Evolutionary conservation across 345 rosid genomes (phyloP), one percentile per base, ranked within the genome.

Genomic region (Capsella bursapastoris): DNA sequence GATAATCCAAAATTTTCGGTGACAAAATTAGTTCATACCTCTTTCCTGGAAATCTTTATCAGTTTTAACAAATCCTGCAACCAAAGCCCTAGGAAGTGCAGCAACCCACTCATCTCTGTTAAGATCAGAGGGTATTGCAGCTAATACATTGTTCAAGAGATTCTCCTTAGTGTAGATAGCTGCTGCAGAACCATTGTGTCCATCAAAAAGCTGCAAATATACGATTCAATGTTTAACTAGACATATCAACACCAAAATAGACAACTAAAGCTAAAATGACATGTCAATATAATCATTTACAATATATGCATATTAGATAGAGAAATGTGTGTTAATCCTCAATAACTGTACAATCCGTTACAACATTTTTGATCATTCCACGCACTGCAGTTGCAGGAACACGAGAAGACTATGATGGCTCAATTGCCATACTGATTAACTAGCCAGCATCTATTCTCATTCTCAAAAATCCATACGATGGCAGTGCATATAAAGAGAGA

Each of bases 51-150:
- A 96, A 80, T 96, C 98, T 81, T 96, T 96, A 80, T 96, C 99
- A 5, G 98, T 96, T 86, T 96, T 96, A 8, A 96, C 99, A 81
- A 96, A 96, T 57, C 98, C 99, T 8, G 98, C 97, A 69, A 96
- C 99, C 84, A 90, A 77, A 65, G 99, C 99, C 84, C 99, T 84
- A 12, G 95, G 99, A 69, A 96, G 84, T 40, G 97, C 97, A 2
- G 96, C 88, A 69, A 84, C 82, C 97, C 98, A 92, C 80, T 96
- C 98, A 57, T 96, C 96, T 80, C 91, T 86, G 69, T 82, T 89
- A 70, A 96, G 95, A 82, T 90, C 94, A 14, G 88, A 80, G 12
- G 99, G 98, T 69, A 96, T 80, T 27, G 97, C 96, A 68, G 81
- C 81, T 80, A 92, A 81, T 56, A 92, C 86, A 77, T 96, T 96